These are phyloP conservation scores for Geranium brycei DNA, from an alignment of 345 rosid genomes.

Conservation along the genomic window DNA sequence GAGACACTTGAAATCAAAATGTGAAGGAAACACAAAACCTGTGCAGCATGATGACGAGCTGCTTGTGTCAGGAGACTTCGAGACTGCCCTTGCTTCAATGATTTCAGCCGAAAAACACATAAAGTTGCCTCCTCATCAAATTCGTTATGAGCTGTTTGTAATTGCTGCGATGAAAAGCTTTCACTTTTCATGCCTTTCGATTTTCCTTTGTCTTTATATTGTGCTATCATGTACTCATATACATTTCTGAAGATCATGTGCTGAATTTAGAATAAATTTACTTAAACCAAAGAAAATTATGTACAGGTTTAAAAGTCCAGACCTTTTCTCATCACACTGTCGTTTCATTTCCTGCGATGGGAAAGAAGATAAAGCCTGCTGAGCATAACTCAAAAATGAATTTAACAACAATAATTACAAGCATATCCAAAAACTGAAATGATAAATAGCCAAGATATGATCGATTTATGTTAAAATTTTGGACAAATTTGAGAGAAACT, in stretches of 20 bases:
- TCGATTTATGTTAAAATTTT: no score
- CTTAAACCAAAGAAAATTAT: not conserved
- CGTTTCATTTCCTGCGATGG: not conserved
- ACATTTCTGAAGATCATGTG: slow-evolving; percentile 34
- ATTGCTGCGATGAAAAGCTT: slow-evolving; percentile 32
- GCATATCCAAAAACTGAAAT: not conserved
- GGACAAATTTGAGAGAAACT: no score
- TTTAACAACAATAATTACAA: no score
- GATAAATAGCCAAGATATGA: not conserved
- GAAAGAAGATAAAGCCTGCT: not conserved
- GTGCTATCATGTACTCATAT: slow-evolving; percentile 59
- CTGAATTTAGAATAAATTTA: not conserved
- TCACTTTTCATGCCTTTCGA: slow-evolving; percentile 65
- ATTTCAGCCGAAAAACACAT: slow-evolving; percentile 77
- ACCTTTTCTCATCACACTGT: not conserved
- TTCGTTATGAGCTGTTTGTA: slow-evolving; percentile 64
- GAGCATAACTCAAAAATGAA: not conserved
- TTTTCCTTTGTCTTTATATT: slow-evolving; percentile 74
- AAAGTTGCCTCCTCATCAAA: slow-evolving; percentile 74
- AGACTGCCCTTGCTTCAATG: slow-evolving; percentile 84
- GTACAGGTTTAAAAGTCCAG: not conserved
- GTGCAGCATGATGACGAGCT: slow-evolving; percentile 93
- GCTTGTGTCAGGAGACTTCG: slow-evolving; percentile 95
- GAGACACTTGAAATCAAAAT: not conserved
- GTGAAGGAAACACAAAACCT: slow-evolving; percentile 30